A percentile compares a stretch with the other conserved stretches of the same genome.
These are phyloP conservation scores for Heimioporus retisporus DNA, from an alignment of 1,284 basidiomycete species.

Conservation along the genomic window DNA sequence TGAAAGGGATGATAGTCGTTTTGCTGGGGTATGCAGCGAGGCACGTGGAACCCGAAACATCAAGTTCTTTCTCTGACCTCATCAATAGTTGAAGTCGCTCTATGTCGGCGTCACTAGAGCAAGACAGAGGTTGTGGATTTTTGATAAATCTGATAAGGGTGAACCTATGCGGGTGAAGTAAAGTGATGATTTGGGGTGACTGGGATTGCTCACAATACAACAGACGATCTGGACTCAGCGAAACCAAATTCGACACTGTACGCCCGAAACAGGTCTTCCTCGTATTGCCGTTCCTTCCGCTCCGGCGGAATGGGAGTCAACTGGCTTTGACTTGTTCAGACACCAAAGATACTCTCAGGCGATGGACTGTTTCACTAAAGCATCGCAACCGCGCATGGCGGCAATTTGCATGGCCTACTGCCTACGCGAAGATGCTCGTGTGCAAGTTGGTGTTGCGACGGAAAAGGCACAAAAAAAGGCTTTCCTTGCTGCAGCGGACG, in stretches of 20 bases:
- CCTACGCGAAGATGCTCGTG: slow-evolving; percentile 53
- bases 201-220: not conserved
- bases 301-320: slow-evolving; percentile 64
- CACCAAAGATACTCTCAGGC: slow-evolving; percentile 68
- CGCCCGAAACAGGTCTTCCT: slow-evolving; percentile 56
- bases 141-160: slow-evolving; percentile 65
- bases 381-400: slow-evolving; percentile 54
- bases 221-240: slow-evolving; percentile 61
- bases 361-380: slow-evolving; percentile 69
- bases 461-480: slow-evolving; percentile 44
- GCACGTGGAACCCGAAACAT: slow-evolving; percentile 41
- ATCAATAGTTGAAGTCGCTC: slow-evolving; percentile 67
- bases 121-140: slow-evolving; percentile 74
- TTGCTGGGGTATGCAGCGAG: slow-evolving; percentile 70
- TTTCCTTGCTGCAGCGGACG: slow-evolving; percentile 58
- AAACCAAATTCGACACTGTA: slow-evolving; percentile 54
- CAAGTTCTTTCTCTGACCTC: not conserved
- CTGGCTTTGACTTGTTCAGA: slow-evolving; percentile 63
- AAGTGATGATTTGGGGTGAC: not conserved
- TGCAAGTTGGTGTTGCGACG: slow-evolving; percentile 35
- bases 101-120: slow-evolving; percentile 81
- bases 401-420: slow-evolving; percentile 59
- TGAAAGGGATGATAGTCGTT: slow-evolving; percentile 55
- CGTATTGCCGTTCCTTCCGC: slow-evolving; percentile 59
- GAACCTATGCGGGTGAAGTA: slow-evolving; percentile 66